phyloP scores from a whole-genome alignment of 345 rosid species.

The Carallia brachiata region DNA sequence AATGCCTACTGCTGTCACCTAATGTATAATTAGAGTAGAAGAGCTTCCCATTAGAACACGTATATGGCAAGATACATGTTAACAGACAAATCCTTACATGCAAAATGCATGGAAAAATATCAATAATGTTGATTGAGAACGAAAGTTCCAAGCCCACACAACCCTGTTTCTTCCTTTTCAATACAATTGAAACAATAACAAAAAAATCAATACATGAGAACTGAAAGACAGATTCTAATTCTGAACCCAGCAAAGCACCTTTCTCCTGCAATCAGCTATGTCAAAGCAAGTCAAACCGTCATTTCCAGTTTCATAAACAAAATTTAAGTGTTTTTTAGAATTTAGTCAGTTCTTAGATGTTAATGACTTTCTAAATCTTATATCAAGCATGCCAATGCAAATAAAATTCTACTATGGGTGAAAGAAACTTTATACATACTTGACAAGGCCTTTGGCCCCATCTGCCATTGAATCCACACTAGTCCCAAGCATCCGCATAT shows the following conservation, averaged over 20 bases:
- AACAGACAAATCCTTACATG: not conserved
- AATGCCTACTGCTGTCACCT: not conserved
- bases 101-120: not conserved
- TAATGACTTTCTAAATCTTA: not conserved
- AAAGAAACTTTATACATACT: constrained; percentile 42
- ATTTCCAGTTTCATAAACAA: too few relatives aligned
- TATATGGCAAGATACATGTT: not conserved
- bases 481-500: constrained; percentile 85
- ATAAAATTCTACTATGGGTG: not conserved
- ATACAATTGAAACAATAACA: too few relatives aligned
- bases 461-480: constrained; percentile 83
- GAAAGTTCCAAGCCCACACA: too few relatives aligned
- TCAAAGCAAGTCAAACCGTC: too few relatives aligned
- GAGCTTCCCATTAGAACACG: not conserved
- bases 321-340: too few relatives aligned
- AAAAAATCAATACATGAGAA: too few relatives aligned
- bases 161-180: too few relatives aligned
- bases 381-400: not conserved
- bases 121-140: too few relatives aligned
- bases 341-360: too few relatives aligned
- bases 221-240: too few relatives aligned
- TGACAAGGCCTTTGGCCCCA: constrained; percentile 76
- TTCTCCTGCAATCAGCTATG: too few relatives aligned
- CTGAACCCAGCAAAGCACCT: too few relatives aligned
- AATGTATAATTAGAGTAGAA: not conserved